Conservation (phyloP, 345 rosid species). For the Balakata baccata region DNA sequence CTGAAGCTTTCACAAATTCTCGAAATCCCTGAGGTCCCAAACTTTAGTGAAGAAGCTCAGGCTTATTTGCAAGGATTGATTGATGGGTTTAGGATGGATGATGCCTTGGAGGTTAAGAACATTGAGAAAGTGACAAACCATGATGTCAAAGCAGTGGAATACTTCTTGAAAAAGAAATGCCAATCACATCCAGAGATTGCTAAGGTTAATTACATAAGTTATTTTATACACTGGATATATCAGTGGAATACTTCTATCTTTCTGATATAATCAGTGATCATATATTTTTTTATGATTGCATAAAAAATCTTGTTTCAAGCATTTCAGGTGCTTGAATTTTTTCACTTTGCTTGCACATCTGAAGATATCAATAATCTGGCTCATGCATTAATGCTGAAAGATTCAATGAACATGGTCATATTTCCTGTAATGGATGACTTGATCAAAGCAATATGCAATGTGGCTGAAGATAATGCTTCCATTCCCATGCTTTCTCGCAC, state of each 20-base stretch:
- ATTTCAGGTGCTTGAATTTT: slow-evolving; percentile 81
- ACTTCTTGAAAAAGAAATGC: slow-evolving; percentile 85
- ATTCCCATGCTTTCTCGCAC: slow-evolving; percentile 93
- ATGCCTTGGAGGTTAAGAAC: slow-evolving; percentile 71
- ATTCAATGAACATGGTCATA: slow-evolving; percentile 53
- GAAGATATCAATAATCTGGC: slow-evolving; percentile 96
- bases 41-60: slow-evolving; percentile 64
- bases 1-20: slow-evolving; percentile 78
- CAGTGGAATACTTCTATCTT: not conserved
- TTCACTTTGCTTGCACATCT: slow-evolving; percentile 95
- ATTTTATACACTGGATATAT: not conserved
- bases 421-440: slow-evolving; percentile 73
- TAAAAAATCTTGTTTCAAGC: not conserved
- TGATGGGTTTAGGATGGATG: slow-evolving; percentile 61
- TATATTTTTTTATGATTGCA: not conserved
- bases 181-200: slow-evolving; percentile 75
- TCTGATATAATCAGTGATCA: not conserved
- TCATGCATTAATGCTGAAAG: slow-evolving; percentile 86
- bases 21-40: slow-evolving; percentile 75
- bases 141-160: slow-evolving; percentile 95
- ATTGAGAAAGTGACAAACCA: slow-evolving; percentile 87
- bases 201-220: slow-evolving; percentile 39
- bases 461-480: slow-evolving; percentile 66
- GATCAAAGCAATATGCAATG: slow-evolving; percentile 47
- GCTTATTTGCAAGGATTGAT: slow-evolving; percentile 58